These are phyloP conservation scores for Psilocybe tampanensis DNA, from an alignment of 768 basidiomycete genomes.

Conservation along the genomic window DNA sequence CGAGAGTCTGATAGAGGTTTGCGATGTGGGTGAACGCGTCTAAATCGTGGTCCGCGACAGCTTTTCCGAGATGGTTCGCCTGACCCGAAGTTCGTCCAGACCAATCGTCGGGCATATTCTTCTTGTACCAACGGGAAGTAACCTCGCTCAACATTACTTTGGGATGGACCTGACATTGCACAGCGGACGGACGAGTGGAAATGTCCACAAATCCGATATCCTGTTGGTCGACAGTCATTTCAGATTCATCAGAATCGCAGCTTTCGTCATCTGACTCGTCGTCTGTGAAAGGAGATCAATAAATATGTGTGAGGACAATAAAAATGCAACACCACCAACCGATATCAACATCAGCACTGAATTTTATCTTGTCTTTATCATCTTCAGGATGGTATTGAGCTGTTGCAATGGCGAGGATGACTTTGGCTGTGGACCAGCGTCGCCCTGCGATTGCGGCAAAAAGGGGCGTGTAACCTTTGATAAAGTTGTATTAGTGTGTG, in stretches of 20 bases:
- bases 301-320: neutral
- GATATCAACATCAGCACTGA: constrained; percentile 34
- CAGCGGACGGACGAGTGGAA: constrained; percentile 45
- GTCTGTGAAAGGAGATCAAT: constrained; percentile 17
- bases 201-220: constrained; percentile 54
- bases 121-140: neutral
- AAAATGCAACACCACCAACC: constrained; percentile 25
- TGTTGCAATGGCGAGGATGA: constrained; percentile 57
- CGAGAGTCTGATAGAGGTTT: constrained; percentile 43
- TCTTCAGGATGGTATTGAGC: constrained; percentile 53
- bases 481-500: neutral
- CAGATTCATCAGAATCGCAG: constrained; percentile 43
- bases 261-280: constrained; percentile 44
- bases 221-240: constrained; percentile 38
- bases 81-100: neutral
- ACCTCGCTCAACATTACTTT: constrained; percentile 32
- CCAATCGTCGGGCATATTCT: neutral
- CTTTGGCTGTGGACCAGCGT: constrained; percentile 59
- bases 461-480: constrained; percentile 51
- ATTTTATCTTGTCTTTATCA: constrained; percentile 33
- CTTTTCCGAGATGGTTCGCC: constrained; percentile 31
- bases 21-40: constrained; percentile 51
- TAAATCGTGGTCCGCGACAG: constrained; percentile 47
- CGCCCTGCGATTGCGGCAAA: constrained; percentile 50
- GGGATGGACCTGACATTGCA: constrained; percentile 44